Base-by-base conservation (phyloP, 768 basidiomycete species). In the Russula brevipes region DNA sequence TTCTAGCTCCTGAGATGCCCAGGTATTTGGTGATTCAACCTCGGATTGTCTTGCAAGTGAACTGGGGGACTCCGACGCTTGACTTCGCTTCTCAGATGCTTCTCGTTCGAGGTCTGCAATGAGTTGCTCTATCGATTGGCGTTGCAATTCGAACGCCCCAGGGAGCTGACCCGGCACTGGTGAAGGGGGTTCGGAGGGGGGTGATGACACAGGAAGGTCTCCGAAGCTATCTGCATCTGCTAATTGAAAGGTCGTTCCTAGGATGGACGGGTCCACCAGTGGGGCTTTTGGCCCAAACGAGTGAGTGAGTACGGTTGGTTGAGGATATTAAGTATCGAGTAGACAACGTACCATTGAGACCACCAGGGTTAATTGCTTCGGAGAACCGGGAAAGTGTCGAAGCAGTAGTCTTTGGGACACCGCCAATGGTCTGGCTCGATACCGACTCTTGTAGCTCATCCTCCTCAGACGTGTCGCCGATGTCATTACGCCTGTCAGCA, bases 141-240 rank as follows among this genome's bases (percentile, higher is more conserved):
- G 56, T 44, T 51, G 62, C 17, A 54, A 16, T 31, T 30, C 47
- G 31, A 47, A 54, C 4, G 45, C 16, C 36, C 17, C 47, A 5
- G 49, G 36, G 35, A 24, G 39, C 17, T 19, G 49, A 10, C 33
- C 52, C 16, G 58, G 44, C 11, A 30, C 51, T 9, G 58, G 64
- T 50, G 63, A 60, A 39, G 54, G 54, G 12, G 54, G 38, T 46
- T 30, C 52, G 19, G 65, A 61, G 16, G 66, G 66, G 7, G 66
- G 50, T 17, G 63, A 57, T 41, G 66, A 66, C 17, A 57, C 38
- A 36, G 66, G 66, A 36, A 67, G 64, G 14, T 67, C 66, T 17
- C 66, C 66, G 10, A 67, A 67, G 41, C 59, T 66, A 49, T 67
- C 66, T 30, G 60, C 46, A 2, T 67, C 66, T 31, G 51, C 3